A percentile compares a stretch with the other conserved stretches of the same genome.
These are phyloP conservation scores for Lactifluus subvellereus DNA, from an alignment of 768 basidiomycete species.

Conservation along the genomic window DNA sequence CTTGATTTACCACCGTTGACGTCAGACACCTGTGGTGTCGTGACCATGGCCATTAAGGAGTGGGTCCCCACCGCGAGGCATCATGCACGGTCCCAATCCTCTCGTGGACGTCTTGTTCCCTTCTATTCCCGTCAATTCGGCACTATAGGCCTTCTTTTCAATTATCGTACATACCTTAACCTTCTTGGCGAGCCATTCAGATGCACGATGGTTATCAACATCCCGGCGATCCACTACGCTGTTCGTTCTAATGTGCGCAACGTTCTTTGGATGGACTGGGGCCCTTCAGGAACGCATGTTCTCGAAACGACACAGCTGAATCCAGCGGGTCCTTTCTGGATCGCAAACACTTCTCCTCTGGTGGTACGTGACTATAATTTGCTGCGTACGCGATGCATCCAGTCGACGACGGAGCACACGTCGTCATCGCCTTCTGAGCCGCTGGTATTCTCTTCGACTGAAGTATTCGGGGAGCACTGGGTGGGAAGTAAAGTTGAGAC, in stretches of 20 bases:
- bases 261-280: slow-evolving; percentile 1
- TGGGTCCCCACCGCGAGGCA: neutral
- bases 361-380: neutral
- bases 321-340: slow-evolving; percentile 2
- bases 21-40: neutral
- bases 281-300: neutral
- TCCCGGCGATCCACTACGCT: neutral
- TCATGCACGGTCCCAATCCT: neutral
- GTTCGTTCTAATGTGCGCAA: neutral
- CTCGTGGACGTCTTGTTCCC: neutral
- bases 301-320: neutral
- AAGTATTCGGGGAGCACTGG: neutral
- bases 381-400: neutral
- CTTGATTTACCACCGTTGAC: slow-evolving; percentile 3
- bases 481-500: neutral
- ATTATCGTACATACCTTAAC: neutral
- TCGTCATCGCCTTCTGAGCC: neutral
- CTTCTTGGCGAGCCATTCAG: too few relatives aligned
- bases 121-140: neutral
- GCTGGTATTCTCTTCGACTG: neutral
- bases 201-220: neutral
- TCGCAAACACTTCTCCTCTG: neutral
- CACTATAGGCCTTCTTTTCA: slow-evolving; percentile 4
- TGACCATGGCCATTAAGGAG: neutral
- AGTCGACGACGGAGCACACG: neutral